Conservation (phyloP, 2,329 filamentous ascomycete genomes). For the Colletotrichum liaoningense region DNA sequence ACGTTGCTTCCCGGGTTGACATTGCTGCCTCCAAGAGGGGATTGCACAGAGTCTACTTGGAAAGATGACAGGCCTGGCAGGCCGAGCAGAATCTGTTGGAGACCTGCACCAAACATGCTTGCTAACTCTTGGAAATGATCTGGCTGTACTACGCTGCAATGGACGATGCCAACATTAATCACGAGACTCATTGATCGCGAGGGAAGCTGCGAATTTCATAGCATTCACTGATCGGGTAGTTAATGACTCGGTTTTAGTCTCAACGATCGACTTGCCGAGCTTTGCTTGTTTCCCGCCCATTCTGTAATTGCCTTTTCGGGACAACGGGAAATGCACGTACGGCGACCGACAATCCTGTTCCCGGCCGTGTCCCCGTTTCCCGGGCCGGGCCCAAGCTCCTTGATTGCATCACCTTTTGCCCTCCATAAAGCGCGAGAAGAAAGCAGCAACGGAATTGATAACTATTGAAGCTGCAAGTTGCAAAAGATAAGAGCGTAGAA, state of each 20-base stretch:
- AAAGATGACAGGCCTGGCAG: background rate
- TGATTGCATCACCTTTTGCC: background rate
- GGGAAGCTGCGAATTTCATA: background rate
- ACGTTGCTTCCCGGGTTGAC: background rate
- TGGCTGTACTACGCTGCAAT: too few relatives aligned
- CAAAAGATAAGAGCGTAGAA: too few relatives aligned
- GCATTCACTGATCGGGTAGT: background rate
- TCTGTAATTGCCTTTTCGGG: background rate
- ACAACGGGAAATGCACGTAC: background rate
- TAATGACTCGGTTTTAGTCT: background rate
- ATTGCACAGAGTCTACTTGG: background rate
- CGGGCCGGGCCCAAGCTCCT: background rate
- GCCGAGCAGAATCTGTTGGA: background rate
- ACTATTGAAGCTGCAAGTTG: too few relatives aligned
- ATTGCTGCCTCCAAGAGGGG: background rate
- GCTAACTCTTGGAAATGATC: background rate
- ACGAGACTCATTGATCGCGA: background rate
- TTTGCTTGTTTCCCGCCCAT: background rate
- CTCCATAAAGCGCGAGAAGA: background rate
- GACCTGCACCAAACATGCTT: slow-evolving; percentile 8
- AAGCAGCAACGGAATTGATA: background rate
- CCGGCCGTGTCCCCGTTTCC: background rate
- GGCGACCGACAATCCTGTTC: background rate
- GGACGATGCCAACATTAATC: background rate
- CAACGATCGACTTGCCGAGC: background rate